phyloP scores from a whole-genome alignment of 1,139 yeast genomes.

The Lizanozyma gosingica region DNA sequence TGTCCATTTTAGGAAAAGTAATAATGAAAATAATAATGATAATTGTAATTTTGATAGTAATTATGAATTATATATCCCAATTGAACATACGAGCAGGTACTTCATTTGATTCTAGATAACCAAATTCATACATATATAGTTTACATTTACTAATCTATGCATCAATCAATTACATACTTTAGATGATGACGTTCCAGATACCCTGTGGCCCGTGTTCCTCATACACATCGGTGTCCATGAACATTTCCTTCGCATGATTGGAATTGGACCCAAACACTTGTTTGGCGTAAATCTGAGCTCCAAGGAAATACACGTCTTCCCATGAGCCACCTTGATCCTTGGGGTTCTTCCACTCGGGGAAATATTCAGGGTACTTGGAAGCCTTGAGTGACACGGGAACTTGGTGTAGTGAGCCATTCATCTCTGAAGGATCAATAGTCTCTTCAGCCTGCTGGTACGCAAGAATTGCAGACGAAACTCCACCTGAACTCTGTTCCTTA shows the following conservation, averaged over 20 bases:
- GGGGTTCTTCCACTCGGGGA: constrained; percentile 88
- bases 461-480: constrained; percentile 19
- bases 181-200: constrained; percentile 37
- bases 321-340: constrained; percentile 48
- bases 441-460: constrained; percentile 18
- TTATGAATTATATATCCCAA: too few relatives aligned
- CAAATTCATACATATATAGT: too few relatives aligned
- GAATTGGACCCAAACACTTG: constrained; percentile 65
- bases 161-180: background rate
- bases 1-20: too few relatives aligned
- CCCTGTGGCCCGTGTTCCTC: constrained; percentile 74
- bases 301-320: constrained; percentile 70
- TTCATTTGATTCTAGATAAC: too few relatives aligned
- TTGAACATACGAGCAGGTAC: too few relatives aligned
- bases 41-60: too few relatives aligned
- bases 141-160: too few relatives aligned
- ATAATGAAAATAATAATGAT: background rate
- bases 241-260: constrained; percentile 54
- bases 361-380: constrained; percentile 79
- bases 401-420: constrained; percentile 32
- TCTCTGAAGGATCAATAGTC: constrained; percentile 16
- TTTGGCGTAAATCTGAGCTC: constrained; percentile 82
- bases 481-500: constrained; percentile 18
- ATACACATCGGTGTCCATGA: constrained; percentile 63
- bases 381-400: constrained; percentile 68